Base-by-base conservation (phyloP, 2,329 filamentous ascomycete genomes). In the Podosphaera xanthii region DNA sequence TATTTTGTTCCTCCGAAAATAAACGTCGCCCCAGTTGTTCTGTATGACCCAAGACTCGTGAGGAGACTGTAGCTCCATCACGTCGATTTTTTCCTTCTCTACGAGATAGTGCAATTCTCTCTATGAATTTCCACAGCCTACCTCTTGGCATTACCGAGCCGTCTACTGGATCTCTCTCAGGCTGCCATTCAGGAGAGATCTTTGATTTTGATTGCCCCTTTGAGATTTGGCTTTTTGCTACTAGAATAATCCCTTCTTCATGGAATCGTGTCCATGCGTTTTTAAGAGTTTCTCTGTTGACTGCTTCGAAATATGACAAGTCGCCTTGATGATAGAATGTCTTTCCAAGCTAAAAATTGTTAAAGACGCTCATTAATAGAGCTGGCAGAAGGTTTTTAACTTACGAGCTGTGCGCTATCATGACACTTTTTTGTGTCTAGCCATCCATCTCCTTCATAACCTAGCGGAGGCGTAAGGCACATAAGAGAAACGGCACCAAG, bases 301-400 rank as follows among this genome's bases (percentile, higher is more conserved):
- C 91, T 2, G 92, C 90, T 72, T 98, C 92, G 65, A 96, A 97
- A 72, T 98, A 98, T 36, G 85, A 90, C 8, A 98, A 79, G 67
- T 98, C 92, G 59, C 92, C 92, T 73, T 98, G 91, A 69, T 98
- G 91, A 68, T 96, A 98, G 0, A 98, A 77, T 0, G 92, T 97
- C 72, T 98, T 97, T 59, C 92, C 92, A 36, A 96, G 80, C 79
- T 91, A 65, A 33, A 53, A 35, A 59, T 46, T 40, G 10, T 42
- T 6, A 10, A 48, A 49, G n/a, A 59, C 30, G 5, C 36, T 40
- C 22, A 22, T 22, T 22, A 22, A 10, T 40, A 6, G 36, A 40
- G 10, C 36, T 36, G 3, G 50, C 8, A n/a, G 33, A 7, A 55
- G 22, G 50, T 12, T n/a, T 44, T 57, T 46, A 35, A 71, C 79